Evolutionary conservation across 345 rosid genomes (phyloP).

Genomic region (Toxicodendron radicans): DNA sequence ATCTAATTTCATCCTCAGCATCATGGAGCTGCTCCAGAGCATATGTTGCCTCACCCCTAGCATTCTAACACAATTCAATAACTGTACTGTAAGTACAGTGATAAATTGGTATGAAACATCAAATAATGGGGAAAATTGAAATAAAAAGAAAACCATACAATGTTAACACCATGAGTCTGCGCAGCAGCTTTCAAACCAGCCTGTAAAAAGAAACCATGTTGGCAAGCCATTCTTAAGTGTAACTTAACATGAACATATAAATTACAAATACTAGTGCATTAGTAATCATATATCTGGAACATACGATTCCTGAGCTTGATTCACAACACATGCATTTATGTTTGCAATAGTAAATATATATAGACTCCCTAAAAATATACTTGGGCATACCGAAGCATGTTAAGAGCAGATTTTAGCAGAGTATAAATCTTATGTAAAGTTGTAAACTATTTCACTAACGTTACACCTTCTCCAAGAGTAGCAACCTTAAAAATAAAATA

Average conservation of each 20-base stretch:
- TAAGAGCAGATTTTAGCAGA: no score
- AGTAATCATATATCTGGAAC: no score
- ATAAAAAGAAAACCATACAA: conserved; percentile 32
- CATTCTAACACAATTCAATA: conserved; percentile 44
- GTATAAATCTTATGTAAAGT: no score
- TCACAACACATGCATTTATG: no score
- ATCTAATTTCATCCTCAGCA: conserved; percentile 56
- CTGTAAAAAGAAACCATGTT: conserved; percentile 37
- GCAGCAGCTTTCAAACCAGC: conserved; percentile 67
- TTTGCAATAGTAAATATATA: no score
- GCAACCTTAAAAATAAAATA: conserved; percentile 53
- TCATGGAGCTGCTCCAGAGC: conserved; percentile 68
- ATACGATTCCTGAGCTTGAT: no score
- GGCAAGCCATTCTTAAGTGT: neutral
- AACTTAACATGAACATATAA: no score
- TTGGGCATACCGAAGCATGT: no score
- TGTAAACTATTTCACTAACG: conserved; percentile 25
- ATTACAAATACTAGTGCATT: no score
- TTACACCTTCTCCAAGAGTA: conserved; percentile 83
- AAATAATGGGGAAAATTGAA: conserved; percentile 1
- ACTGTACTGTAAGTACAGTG: conserved; percentile 10
- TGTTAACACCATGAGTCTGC: conserved; percentile 49
- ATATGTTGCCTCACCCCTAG: conserved; percentile 69
- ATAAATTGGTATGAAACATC: neutral
- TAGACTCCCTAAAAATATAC: no score